Percentiles rank a stretch among this genome's conserved stretches.
phyloP scores from a whole-genome alignment of 31 red algal genomes.

The Odonthalia washingtoniensis region DNA sequence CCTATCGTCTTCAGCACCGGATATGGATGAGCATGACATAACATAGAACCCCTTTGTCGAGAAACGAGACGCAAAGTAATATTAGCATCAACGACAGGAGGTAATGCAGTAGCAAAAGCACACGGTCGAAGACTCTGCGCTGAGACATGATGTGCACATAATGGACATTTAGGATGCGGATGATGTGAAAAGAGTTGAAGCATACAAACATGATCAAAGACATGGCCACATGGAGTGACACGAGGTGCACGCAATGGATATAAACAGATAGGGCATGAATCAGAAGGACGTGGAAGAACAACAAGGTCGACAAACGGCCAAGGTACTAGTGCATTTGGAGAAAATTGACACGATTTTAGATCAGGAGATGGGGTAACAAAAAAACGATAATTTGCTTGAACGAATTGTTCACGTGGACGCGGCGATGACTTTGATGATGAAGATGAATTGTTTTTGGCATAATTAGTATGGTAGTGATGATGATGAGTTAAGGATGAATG shows the following conservation, averaged over 20 bases:
- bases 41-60: not conserved
- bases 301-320: conserved; percentile 37
- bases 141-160: conserved; percentile 12
- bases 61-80: not conserved
- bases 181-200: conserved; percentile 8
- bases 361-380: not conserved
- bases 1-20: too few relatives aligned
- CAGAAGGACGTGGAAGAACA: conserved; percentile 13
- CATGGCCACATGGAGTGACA: conserved; percentile 48
- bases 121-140: conserved; percentile 1
- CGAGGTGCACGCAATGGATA: conserved; percentile 4
- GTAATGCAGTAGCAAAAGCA: conserved; percentile 1
- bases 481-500: conserved; percentile 11
- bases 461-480: too few relatives aligned
- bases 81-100: not conserved
- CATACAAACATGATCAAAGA: conserved; percentile 42
- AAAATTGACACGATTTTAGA: not conserved
- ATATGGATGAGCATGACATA: not conserved
- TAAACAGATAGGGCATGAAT: conserved; percentile 45
- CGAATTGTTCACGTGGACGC: not conserved
- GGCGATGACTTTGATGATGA: too few relatives aligned
- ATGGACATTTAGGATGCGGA: conserved; percentile 1
- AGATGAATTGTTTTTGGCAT: not conserved
- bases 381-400: conserved; percentile 11
- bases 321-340: not conserved